phyloP scores from a whole-genome alignment of 1,284 basidiomycete genomes.

The Pulchroboletus neoregius region DNA sequence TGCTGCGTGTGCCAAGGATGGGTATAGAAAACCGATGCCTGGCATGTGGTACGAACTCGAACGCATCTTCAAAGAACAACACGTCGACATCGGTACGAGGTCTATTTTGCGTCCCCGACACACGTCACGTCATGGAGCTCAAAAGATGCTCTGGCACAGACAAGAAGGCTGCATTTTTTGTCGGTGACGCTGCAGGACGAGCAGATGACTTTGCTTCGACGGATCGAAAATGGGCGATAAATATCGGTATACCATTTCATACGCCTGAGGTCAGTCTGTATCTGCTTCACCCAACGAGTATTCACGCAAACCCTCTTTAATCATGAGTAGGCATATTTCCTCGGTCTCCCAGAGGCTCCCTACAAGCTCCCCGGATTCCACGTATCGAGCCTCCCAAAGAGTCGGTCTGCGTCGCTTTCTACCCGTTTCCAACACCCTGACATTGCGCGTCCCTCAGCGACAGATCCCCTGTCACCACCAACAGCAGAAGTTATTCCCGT shows the following conservation, averaged over 20 bases:
- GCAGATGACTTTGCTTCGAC: conserved; percentile 69
- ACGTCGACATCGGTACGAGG: conserved; percentile 61
- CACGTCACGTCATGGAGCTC: background rate
- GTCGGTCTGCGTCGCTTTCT: conserved; percentile 31
- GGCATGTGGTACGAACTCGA: conserved; percentile 83
- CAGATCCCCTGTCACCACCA: conserved; percentile 54
- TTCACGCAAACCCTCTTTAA: background rate
- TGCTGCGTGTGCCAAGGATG: conserved; percentile 73
- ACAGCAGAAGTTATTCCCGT: conserved; percentile 29
- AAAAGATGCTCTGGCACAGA: conserved; percentile 44
- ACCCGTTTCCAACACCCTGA: conserved; percentile 4
- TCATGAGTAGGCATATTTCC: conserved; percentile 70
- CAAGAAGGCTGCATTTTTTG: conserved; percentile 64
- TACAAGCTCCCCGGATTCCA: conserved; percentile 58
- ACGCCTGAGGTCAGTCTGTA: conserved; percentile 55
- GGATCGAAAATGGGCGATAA: conserved; percentile 84
- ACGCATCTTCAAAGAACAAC: conserved; percentile 53
- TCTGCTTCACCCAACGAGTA: background rate
- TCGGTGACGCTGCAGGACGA: conserved; percentile 90
- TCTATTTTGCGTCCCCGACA: background rate
- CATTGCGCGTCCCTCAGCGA: conserved; percentile 39
- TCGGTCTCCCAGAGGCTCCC: conserved; percentile 47
- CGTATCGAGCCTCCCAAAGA: conserved; percentile 44
- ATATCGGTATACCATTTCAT: conserved; percentile 66
- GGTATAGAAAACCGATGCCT: conserved; percentile 83